Base-by-base conservation (phyloP, 495 filamentous ascomycete species). In the Daldinia vernicosa region DNA sequence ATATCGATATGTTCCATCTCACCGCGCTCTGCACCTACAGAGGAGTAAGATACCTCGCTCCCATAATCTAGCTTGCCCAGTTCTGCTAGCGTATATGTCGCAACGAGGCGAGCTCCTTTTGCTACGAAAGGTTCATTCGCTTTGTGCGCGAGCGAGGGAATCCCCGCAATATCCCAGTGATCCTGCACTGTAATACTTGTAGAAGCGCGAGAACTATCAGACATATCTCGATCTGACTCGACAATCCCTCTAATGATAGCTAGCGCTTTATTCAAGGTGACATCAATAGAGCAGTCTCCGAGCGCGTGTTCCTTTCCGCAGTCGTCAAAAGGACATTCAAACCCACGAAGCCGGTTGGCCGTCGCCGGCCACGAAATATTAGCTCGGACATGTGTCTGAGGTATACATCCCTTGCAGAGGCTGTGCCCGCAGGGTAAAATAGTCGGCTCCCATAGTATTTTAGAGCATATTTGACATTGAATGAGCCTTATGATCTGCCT, bases 341-440 rank as follows among this genome's bases (percentile, higher is more conserved):
- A 91, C 3, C 88, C 91, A 65, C 88, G 84, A 63, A 86, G 83
- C 51, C 93, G 84, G 30, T 85, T 87, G 27, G 85, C 83, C 3
- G 82, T 84, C 37, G 84, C 86, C 0, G 92, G 92, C 79, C 93
- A 97, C 11, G 92, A 89, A 47, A 96, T 90, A 64, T 91, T 87
- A 63, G 81, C 81, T 27, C 93, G 85, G 22, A 78, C 72, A 69
- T 88, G 86, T 5, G 87, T 72, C 32, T 84, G 77, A 6, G 94
- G 94, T 1, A 97, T 80, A 79, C 94, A 98, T 17, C 74, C 75
- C 65, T 86, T 88, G 80, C 94, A 98, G 6, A 97, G 70, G 6
- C 90, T 87, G 75, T 91, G 88, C 3, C 94, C 94, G 75, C 94
- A 98, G 2, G 94, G 94, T 17, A 98, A 81, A 4, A 92, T 92